Evolutionary conservation across 2,329 filamentous ascomycete genomes (phyloP).

Genomic region (Coleophoma crateriformis): DNA sequence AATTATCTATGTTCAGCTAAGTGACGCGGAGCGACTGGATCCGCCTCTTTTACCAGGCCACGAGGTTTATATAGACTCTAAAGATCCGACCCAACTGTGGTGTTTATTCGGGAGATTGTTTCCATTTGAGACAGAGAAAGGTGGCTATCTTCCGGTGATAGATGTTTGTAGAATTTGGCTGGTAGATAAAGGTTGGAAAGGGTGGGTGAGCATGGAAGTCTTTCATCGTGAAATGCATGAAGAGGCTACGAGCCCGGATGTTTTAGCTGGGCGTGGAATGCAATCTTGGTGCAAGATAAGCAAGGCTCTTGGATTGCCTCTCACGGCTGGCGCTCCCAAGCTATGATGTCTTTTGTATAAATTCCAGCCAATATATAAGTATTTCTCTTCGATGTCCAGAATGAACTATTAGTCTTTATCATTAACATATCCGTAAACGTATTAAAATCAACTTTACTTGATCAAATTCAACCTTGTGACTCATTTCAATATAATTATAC

Average conservation of each 20-base stretch:
- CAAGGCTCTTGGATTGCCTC: not conserved
- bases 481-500: no score
- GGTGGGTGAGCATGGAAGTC: constrained; percentile 2
- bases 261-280: not conserved
- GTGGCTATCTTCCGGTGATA: not conserved
- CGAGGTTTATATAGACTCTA: not conserved
- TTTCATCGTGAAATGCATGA: constrained; percentile 1
- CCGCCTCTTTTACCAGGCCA: constrained; percentile 1
- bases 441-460: no score
- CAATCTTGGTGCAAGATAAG: not conserved
- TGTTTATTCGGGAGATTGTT: not conserved
- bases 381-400: no score
- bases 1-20: not conserved
- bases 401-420: no score
- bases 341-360: not conserved
- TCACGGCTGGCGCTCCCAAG: not conserved
- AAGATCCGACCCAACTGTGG: not conserved
- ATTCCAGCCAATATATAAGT: no score
- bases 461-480: no score
- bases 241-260: not conserved
- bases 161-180: not conserved
- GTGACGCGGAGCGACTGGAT: not conserved
- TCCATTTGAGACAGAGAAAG: not conserved
- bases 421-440: no score
- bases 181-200: constrained; percentile 1